Conservation (phyloP, 345 rosid genomes). For the Citrus medica region DNA sequence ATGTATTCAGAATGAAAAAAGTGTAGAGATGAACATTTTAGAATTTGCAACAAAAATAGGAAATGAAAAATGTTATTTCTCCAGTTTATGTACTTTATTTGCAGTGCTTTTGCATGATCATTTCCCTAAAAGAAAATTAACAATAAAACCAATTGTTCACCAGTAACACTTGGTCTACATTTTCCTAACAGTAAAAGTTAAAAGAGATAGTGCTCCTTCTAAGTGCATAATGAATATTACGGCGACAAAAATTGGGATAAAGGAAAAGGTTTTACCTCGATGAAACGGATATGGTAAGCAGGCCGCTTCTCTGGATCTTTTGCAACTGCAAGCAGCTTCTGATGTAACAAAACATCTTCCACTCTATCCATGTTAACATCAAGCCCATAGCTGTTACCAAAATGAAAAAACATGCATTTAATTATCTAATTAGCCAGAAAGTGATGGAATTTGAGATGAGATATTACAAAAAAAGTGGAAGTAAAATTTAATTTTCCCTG, state of each 20-base stretch:
- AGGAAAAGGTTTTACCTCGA: constrained; percentile 46
- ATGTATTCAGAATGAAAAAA: neutral
- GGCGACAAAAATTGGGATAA: neutral
- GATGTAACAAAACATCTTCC: constrained; percentile 63
- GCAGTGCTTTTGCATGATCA: neutral
- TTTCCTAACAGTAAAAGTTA: neutral
- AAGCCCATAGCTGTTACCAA: constrained; percentile 48
- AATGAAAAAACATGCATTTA: neutral
- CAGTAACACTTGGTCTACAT: neutral
- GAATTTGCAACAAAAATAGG: neutral
- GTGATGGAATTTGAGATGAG: neutral
- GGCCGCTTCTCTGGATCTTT: constrained; percentile 59
- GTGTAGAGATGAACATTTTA: neutral
- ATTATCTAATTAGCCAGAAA: neutral
- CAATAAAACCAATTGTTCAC: neutral
- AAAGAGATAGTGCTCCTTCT: neutral
- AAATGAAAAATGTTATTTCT: neutral
- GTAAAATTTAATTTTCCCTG: neutral
- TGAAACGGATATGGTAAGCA: constrained; percentile 53
- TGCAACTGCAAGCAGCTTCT: constrained; percentile 52
- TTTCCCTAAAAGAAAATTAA: neutral
- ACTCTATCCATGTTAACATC: constrained; percentile 70
- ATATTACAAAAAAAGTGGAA: neutral
- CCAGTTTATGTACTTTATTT: neutral
- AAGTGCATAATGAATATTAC: neutral